Conservation (phyloP, 129 eudicot species). For the Centaurea solstitialis region DNA sequence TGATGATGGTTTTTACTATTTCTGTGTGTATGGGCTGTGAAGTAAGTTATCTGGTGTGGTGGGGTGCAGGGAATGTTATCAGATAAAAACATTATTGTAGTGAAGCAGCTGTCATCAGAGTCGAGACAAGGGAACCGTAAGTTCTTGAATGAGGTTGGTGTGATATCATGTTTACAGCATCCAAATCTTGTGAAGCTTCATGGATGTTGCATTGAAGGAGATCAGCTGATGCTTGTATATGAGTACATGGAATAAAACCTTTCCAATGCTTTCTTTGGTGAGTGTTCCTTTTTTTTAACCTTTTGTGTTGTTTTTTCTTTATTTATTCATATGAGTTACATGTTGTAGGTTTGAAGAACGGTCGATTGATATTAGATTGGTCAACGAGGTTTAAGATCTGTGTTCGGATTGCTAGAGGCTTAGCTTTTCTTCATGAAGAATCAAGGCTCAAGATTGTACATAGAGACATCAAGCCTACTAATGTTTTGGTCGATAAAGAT, state of each 20-base stretch:
- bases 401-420: constrained; percentile 67
- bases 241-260: constrained; percentile 88
- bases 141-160: constrained; percentile 73
- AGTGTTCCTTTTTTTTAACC: neutral
- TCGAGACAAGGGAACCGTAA: constrained; percentile 82
- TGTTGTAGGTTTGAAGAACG: constrained; percentile 40
- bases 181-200: constrained; percentile 82
- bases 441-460: constrained; percentile 77
- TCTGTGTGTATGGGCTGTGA: neutral
- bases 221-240: constrained; percentile 68
- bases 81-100: constrained; percentile 63
- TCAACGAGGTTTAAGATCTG: constrained; percentile 64
- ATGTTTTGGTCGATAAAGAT: constrained; percentile 66
- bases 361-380: constrained; percentile 56
- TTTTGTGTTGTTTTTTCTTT: neutral
- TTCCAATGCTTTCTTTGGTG: constrained; percentile 67
- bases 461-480: constrained; percentile 78
- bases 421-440: constrained; percentile 81
- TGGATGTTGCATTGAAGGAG: constrained; percentile 76
- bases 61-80: constrained; percentile 58
- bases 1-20: neutral
- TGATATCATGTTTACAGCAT: constrained; percentile 75
- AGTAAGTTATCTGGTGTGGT: neutral
- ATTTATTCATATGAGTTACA: constrained; percentile 1
- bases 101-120: constrained; percentile 65